Conservation (phyloP, 2,329 filamentous ascomycete genomes). For the Septoria linicola region DNA sequence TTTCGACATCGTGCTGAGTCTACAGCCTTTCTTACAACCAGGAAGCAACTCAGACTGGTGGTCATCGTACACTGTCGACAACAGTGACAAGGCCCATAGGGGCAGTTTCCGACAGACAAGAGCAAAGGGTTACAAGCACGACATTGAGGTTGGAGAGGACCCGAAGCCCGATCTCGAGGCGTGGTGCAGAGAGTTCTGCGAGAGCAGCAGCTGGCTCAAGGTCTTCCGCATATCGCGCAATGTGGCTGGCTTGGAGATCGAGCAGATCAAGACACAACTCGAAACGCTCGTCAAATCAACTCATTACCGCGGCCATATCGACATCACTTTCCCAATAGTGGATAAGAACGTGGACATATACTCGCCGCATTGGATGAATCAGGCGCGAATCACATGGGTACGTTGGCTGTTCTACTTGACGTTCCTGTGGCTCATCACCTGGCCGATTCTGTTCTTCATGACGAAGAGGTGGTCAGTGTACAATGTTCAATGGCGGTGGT, state of each 20-base stretch:
- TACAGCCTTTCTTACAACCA: slow-evolving; percentile 25
- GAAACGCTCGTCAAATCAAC: slow-evolving; percentile 60
- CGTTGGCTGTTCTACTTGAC: slow-evolving; percentile 64
- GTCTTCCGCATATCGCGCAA: slow-evolving; percentile 43
- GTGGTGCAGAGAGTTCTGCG: slow-evolving; percentile 70
- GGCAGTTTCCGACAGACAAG: slow-evolving; percentile 59
- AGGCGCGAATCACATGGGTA: slow-evolving; percentile 67
- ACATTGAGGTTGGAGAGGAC: slow-evolving; percentile 46
- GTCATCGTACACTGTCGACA: slow-evolving; percentile 50
- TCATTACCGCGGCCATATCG: slow-evolving; percentile 64
- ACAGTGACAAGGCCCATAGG: slow-evolving; percentile 62
- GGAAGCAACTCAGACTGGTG: slow-evolving; percentile 27
- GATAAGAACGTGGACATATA: slow-evolving; percentile 62
- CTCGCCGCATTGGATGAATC: slow-evolving; percentile 61
- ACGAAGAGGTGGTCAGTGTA: slow-evolving; percentile 67
- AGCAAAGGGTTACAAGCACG: slow-evolving; percentile 48
- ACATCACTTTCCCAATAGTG: slow-evolving; percentile 60
- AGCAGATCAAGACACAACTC: slow-evolving; percentile 53
- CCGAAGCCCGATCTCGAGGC: slow-evolving; percentile 48
- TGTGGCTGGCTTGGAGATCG: slow-evolving; percentile 63
- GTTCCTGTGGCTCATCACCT: slow-evolving; percentile 67
- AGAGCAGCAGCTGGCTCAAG: slow-evolving; percentile 58
- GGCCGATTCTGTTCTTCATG: slow-evolving; percentile 67
- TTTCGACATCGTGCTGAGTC: slow-evolving; percentile 30
- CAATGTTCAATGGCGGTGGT: slow-evolving; percentile 65